Evolutionary conservation across 768 basidiomycete genomes (phyloP), one percentile per base, ranked within the genome.

Genomic region (Chiua virens): DNA sequence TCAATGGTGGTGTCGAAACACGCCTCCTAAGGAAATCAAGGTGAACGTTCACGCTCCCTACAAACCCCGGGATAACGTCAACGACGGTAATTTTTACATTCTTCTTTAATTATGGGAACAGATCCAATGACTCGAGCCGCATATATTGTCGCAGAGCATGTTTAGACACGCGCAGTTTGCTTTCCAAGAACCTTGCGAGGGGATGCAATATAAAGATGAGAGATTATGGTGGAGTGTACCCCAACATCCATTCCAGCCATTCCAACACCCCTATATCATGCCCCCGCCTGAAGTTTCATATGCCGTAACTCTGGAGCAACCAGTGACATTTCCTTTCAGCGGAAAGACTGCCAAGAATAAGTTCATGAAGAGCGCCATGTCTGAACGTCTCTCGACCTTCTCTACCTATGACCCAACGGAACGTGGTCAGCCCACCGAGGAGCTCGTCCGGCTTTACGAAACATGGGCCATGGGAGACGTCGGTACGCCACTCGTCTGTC

Each of bases 311-410:
- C 54, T 69, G 47, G 56, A 49, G 3, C 65, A 71, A 37, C 50
- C 61, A 2, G 40, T 69, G 13, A 60, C 52, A 2, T 67, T 69
- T 41, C 57, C 67, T 3, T 69, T 69, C 48, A 71, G 67, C 42
- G 58, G 61, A 13, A 67, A 61, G 51, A 57, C 30, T 1, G 57
- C 66, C 1, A 70, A 55, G 55, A 71, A 71, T 49, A 70, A 50
- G 45, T 25, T 69, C 44, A 56, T 69, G 63, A 69, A 69, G 53
- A 68, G 68, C 46, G 68, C 68, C 1, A 71, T 69, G 68, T 71
- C 68, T 6, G 68, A 69, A 41, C 66, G 70, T 13, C 61, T 69
- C 37, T 68, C 68, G 4, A 70, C 70, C 1, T 69, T 71, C 41
- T 71, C 69, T 1, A 38, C 63, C 15, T 54, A 52, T 25, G 64